phyloP scores from a whole-genome alignment of 2,329 filamentous ascomycete species.

The Fusarium sp. region DNA sequence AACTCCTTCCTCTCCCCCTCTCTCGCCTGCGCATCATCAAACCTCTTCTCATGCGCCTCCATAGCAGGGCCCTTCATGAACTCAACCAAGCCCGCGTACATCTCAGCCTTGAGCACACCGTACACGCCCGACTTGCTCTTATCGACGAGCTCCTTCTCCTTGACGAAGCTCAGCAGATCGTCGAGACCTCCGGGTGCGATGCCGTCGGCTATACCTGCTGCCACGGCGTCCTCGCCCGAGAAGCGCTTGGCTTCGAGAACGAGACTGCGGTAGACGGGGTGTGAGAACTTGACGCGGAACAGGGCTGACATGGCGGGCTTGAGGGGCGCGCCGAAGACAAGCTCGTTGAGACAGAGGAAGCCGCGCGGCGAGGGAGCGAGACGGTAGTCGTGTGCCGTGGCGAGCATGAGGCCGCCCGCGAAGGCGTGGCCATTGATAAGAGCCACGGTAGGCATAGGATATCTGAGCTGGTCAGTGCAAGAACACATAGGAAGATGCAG shows the following conservation, averaged over 20 bases:
- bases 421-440: conserved; percentile 84
- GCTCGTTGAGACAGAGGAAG: conserved; percentile 84
- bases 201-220: conserved; percentile 74
- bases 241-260: conserved; percentile 80
- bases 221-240: conserved; percentile 69
- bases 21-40: conserved; percentile 54
- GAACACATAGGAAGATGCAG: background rate
- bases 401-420: conserved; percentile 82
- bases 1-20: conserved; percentile 58
- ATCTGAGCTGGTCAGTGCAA: conserved; percentile 51
- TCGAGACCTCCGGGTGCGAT: conserved; percentile 69
- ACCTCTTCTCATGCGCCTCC: conserved; percentile 62
- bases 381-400: conserved; percentile 86
- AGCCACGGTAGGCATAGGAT: conserved; percentile 85
- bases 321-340: conserved; percentile 82
- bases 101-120: conserved; percentile 77
- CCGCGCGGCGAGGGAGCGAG: conserved; percentile 77
- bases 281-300: conserved; percentile 75
- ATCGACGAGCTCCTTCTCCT: conserved; percentile 66
- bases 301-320: conserved; percentile 78
- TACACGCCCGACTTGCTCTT: conserved; percentile 76
- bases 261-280: conserved; percentile 68
- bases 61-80: conserved; percentile 65
- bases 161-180: conserved; percentile 69
- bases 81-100: conserved; percentile 74